phyloP scores from a whole-genome alignment of 176 grass and related monocot species.

The Rhynchospora breviuscula region DNA sequence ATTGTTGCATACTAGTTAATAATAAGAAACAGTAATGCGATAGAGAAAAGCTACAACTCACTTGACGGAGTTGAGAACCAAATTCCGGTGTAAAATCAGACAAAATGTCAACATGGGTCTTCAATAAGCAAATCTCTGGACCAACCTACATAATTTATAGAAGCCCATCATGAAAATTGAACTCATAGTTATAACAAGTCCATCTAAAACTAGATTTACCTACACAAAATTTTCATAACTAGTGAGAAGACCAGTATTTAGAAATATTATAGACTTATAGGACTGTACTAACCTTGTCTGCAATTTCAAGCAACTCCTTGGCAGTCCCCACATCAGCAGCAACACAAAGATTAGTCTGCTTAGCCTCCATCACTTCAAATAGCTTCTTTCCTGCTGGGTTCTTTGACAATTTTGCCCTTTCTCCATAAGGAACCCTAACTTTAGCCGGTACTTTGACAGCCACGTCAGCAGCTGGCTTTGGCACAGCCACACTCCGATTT shows the following conservation, averaged over 20 bases:
- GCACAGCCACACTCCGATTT: slow-evolving; percentile 69
- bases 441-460: slow-evolving; percentile 3
- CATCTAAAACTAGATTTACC: not conserved
- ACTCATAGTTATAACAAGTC: not conserved
- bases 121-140: slow-evolving; percentile 81
- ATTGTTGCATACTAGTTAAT: not conserved
- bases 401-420: slow-evolving; percentile 46
- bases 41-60: slow-evolving; percentile 34
- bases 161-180: not conserved
- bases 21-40: not conserved
- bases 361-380: slow-evolving; percentile 82
- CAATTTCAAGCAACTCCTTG: slow-evolving; percentile 74
- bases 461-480: slow-evolving; percentile 13
- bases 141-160: slow-evolving; percentile 49
- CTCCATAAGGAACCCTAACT: slow-evolving; percentile 35
- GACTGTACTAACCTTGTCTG: slow-evolving; percentile 45
- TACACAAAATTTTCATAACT: not conserved
- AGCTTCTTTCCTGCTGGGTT: slow-evolving; percentile 77
- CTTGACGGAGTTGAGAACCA: slow-evolving; percentile 51
- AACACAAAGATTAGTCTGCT: slow-evolving; percentile 81
- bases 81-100: slow-evolving; percentile 86
- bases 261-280: not conserved
- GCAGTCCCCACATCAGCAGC: slow-evolving; percentile 85
- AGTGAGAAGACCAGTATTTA: slow-evolving; percentile 5
- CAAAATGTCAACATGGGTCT: slow-evolving; percentile 87